phyloP scores from a whole-genome alignment of 345 rosid genomes.

The Stellera chamaejasme region DNA sequence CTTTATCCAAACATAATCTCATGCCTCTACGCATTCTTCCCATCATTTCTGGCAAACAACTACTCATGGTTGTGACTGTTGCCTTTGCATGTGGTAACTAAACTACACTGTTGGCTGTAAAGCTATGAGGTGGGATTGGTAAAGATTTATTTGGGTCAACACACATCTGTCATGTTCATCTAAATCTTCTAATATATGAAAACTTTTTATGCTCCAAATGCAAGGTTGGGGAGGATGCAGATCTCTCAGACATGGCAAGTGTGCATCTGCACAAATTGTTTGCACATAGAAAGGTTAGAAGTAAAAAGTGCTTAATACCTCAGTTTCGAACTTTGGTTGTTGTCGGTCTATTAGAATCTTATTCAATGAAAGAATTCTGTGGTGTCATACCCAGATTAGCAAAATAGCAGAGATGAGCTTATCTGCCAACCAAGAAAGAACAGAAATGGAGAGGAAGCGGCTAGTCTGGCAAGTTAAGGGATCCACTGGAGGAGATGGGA shows the following conservation, averaged over 20 bases:
- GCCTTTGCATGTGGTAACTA: too few relatives aligned
- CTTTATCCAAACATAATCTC: too few relatives aligned
- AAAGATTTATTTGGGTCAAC: too few relatives aligned
- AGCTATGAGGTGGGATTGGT: too few relatives aligned
- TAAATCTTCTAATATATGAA: too few relatives aligned
- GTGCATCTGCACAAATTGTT: slow-evolving; percentile 61
- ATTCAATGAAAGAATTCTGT: background rate
- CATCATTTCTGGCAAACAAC: background rate
- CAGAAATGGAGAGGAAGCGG: slow-evolving; percentile 44
- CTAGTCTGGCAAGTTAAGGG: slow-evolving; percentile 36
- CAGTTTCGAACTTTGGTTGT: background rate
- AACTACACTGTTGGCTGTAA: too few relatives aligned
- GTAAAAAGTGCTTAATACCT: background rate
- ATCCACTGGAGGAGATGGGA: slow-evolving; percentile 4
- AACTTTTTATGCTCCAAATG: slow-evolving; percentile 2
- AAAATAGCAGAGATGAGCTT: slow-evolving; percentile 29
- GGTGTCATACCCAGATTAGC: slow-evolving; percentile 18
- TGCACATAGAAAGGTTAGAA: slow-evolving; percentile 36
- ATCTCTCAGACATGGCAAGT: slow-evolving; percentile 45
- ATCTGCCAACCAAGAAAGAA: slow-evolving; percentile 43
- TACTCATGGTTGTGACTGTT: too few relatives aligned
- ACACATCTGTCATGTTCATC: too few relatives aligned
- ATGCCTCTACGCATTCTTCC: too few relatives aligned
- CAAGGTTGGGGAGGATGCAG: slow-evolving; percentile 66
- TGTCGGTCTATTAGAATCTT: background rate